phyloP scores from a whole-genome alignment of 805 yeast species.

The Starmerella tilneyi region DNA sequence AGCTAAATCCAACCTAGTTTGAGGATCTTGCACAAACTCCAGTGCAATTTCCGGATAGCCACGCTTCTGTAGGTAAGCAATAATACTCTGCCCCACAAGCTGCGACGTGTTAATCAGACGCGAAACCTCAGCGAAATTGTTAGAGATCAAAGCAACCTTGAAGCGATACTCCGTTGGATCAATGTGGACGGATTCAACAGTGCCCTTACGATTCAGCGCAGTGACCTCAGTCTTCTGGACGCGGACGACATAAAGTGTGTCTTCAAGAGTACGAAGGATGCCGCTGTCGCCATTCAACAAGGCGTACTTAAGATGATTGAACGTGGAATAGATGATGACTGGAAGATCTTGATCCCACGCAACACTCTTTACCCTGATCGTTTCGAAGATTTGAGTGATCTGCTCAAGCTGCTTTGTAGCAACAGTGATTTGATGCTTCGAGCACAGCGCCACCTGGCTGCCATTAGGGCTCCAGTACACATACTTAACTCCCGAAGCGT shows the following conservation, averaged over 20 bases:
- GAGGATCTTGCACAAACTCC: conserved; percentile 93
- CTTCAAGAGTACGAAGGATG: conserved; percentile 81
- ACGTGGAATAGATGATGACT: conserved; percentile 82
- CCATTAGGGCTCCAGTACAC: conserved; percentile 84
- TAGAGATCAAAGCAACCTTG: conserved; percentile 82
- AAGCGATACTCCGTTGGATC: conserved; percentile 97
- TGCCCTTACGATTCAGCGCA: conserved; percentile 76
- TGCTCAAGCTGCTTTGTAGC: conserved; percentile 62
- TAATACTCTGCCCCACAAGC: conserved; percentile 93
- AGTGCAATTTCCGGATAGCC: conserved; percentile 97
- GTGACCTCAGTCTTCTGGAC: conserved; percentile 59
- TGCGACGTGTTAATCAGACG: conserved; percentile 80
- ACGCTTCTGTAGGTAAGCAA: conserved; percentile 84
- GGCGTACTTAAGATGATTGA: conserved; percentile 91
- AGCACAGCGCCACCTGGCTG: conserved; percentile 71
- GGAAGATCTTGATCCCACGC: conserved; percentile 88
- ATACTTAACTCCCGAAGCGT: conserved; percentile 71
- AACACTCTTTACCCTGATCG: conserved; percentile 91
- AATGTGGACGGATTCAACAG: conserved; percentile 63
- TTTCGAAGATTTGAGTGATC: conserved; percentile 82
- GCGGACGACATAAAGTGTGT: conserved; percentile 70
- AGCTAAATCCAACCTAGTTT: conserved; percentile 90
- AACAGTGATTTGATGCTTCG: conserved; percentile 86
- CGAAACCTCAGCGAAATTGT: conserved; percentile 83
- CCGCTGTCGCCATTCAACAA: conserved; percentile 92